These are phyloP conservation scores for Ceratocystis papillata DNA, from an alignment of 2,329 filamentous ascomycete genomes.

Conservation along the genomic window DNA sequence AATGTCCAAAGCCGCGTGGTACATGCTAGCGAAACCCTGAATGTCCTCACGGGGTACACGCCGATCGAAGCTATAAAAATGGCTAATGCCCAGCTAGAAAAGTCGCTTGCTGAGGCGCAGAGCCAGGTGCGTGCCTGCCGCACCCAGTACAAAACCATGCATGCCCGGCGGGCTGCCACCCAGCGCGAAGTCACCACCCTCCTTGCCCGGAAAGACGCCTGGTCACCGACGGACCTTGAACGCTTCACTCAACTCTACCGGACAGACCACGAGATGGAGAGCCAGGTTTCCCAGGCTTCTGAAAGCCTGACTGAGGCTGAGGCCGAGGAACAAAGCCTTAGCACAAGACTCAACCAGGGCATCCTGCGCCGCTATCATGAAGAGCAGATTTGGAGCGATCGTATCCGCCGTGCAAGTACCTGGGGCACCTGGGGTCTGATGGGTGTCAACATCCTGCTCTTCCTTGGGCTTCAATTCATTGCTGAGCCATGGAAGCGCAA, in stretches of 20 bases:
- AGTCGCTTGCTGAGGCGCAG: constrained; percentile 48
- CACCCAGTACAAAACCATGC: constrained; percentile 68
- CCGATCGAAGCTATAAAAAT: constrained; percentile 77
- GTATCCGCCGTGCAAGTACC: constrained; percentile 88
- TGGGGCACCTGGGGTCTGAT: constrained; percentile 98
- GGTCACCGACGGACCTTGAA: constrained; percentile 78
- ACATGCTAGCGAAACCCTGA: constrained; percentile 75
- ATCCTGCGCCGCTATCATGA: constrained; percentile 93
- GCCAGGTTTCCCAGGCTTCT: constrained; percentile 62
- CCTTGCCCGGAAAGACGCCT: constrained; percentile 85
- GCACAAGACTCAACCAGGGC: constrained; percentile 62
- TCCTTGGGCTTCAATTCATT: constrained; percentile 75
- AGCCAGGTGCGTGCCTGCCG: constrained; percentile 59
- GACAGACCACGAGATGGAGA: constrained; percentile 85
- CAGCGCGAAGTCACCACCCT: constrained; percentile 94
- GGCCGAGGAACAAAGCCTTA: constrained; percentile 65
- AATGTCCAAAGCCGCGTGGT: constrained; percentile 75
- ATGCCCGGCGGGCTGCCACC: constrained; percentile 69
- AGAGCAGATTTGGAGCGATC: constrained; percentile 98
- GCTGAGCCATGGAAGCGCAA: constrained; percentile 85
- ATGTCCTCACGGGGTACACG: constrained; percentile 88
- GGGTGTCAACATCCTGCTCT: constrained; percentile 86
- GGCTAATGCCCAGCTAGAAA: constrained; percentile 60
- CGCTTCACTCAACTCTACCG: constrained; percentile 89
- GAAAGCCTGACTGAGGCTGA: constrained; percentile 65